Conservation (phyloP, 768 basidiomycete genomes). For the Boletus sp. region DNA sequence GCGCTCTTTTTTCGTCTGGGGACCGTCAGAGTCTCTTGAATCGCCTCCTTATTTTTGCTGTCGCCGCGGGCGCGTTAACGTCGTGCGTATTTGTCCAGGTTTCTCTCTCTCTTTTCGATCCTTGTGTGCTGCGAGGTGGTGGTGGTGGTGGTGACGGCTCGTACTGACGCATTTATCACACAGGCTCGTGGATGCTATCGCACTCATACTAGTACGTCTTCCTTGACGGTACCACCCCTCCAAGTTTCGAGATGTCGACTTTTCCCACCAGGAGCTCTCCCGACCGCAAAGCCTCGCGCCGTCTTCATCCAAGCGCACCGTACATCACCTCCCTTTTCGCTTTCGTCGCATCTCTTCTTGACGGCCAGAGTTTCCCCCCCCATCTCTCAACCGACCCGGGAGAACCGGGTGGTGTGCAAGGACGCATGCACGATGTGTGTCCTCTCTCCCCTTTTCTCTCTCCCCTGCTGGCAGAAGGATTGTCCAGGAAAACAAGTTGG, state of each 20-base stretch:
- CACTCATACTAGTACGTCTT: constrained; percentile 22
- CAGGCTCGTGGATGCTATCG: constrained; percentile 26
- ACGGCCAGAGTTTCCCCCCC: neutral
- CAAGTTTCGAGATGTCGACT: neutral
- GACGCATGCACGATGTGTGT: no score
- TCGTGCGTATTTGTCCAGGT: constrained; percentile 23
- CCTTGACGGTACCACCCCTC: neutral
- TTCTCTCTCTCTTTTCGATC: neutral
- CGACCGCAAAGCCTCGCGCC: constrained; percentile 17
- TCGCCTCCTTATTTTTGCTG: constrained; percentile 22
- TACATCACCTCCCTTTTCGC: constrained; percentile 6
- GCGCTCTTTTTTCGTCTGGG: no score
- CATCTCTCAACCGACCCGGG: no score
- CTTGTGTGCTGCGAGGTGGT: neutral
- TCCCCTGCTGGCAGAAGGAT: no score
- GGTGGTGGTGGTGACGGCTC: neutral
- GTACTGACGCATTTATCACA: neutral
- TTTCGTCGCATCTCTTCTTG: neutral
- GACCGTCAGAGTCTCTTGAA: constrained; percentile 21
- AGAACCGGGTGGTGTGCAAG: no score
- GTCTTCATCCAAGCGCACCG: constrained; percentile 28
- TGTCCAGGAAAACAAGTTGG: no score
- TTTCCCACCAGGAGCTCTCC: constrained; percentile 12
- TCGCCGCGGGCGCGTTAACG: constrained; percentile 29
- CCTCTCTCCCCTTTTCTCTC: no score